Base-by-base conservation (phyloP, 257 asterid species). In the Gentiana straminea region DNA sequence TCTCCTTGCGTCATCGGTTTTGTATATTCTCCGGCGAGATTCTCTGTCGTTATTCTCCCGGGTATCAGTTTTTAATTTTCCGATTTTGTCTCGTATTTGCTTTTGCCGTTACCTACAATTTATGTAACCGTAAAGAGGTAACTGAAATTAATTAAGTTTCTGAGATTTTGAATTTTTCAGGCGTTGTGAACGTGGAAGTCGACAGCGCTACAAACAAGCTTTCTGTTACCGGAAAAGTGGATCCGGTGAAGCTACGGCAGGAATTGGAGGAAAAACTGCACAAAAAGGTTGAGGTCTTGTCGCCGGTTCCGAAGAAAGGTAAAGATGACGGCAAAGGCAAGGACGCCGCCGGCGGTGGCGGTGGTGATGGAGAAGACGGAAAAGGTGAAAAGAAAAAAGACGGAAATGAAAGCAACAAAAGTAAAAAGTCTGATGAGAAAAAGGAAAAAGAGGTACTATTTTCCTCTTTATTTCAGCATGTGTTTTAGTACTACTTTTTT, bases 181-280 rank as follows among this genome's bases (percentile, higher is more conserved):
- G 79, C 8, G 81, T 80, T 53, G 87, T 79, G 13, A 52, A 67
- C 0, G 94, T 79, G 58, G 67, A 33, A 3, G 53, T 48, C 1
- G 78, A 83, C 34, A 70, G 68, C 4, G 83, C 68, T 44, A 70
- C 74, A 1, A 77, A 71, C 61, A 86, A 70, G 77, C 64, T 86
- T 35, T 77, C 81, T 34, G 89, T 82, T 64, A 70, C 70, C 7
- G 94, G 95, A 3, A 77, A 77, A 56, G 77, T 81, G 1, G 84
- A 86, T 66, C 84, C 94, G 68, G 63, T 39, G 66, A 78, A 80
- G 71, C 85, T 89, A 59, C 68, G 83, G 50, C 86, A 73, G 13
- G 70, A 60, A 33, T 56, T 81, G 59, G 95, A 83, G 78, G 55
- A 75, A 52, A 86, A 79, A 51, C 71, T 81, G 1, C 88, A 73